Percentiles rank a stretch among this genome's conserved stretches.
phyloP scores from a whole-genome alignment of 2,329 filamentous ascomycete species.

The Xylariaceae sp. region DNA sequence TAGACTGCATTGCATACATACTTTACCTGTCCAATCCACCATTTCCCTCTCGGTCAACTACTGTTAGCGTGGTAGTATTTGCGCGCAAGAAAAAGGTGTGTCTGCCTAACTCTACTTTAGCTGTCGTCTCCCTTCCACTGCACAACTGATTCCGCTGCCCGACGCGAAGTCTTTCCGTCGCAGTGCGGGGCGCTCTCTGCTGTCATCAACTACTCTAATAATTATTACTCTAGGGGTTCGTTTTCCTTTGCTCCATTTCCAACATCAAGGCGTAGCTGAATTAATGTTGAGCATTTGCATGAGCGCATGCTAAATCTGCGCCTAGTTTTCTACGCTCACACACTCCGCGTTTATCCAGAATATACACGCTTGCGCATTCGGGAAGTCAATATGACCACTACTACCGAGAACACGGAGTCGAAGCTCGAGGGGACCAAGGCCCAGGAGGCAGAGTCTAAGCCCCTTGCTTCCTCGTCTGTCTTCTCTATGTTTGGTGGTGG shows the following conservation, averaged over 20 bases:
- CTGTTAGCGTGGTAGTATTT: slow-evolving; percentile 3
- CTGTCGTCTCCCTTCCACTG: not conserved
- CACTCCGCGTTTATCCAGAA: not conserved
- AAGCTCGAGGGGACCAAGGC: slow-evolving; percentile 51
- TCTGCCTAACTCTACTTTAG: slow-evolving; percentile 16
- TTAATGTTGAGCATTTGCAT: not conserved
- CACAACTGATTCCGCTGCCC: slow-evolving; percentile 10
- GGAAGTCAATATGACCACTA: slow-evolving; percentile 43
- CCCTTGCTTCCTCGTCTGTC: slow-evolving; percentile 60
- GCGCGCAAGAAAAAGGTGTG: slow-evolving; percentile 13
- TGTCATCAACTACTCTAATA: slow-evolving; percentile 9
- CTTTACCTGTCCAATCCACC: slow-evolving; percentile 4
- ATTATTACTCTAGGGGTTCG: not conserved
- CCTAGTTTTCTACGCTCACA: slow-evolving; percentile 4
- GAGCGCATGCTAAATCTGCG: slow-evolving; percentile 9
- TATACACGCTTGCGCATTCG: not conserved
- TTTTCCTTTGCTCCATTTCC: not conserved
- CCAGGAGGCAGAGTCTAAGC: slow-evolving; percentile 38
- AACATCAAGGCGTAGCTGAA: not conserved
- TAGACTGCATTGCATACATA: slow-evolving; percentile 12
- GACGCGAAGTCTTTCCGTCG: not conserved
- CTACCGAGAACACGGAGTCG: slow-evolving; percentile 48
- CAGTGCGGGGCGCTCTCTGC: slow-evolving; percentile 12
- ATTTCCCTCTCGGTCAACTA: slow-evolving; percentile 2
- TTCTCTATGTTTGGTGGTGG: slow-evolving; percentile 99